Evolutionary conservation across 2,329 filamentous ascomycete species (phyloP).

Genomic region (Aspergillus phoenicis): DNA sequence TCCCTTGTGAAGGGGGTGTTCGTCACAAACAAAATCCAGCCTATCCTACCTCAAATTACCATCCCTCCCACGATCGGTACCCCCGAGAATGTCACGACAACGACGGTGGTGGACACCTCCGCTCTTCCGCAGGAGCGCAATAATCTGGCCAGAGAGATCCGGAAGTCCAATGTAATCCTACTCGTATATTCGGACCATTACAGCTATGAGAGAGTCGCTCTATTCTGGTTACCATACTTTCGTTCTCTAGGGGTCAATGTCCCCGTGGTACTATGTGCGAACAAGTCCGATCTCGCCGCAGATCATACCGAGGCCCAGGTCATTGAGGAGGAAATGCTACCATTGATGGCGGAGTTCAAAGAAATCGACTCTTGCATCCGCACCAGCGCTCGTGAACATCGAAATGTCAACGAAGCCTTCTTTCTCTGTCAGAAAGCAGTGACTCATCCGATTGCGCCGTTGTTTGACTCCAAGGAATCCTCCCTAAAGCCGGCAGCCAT

Average conservation of each 20-base stretch:
- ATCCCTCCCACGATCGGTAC: slow-evolving; percentile 91
- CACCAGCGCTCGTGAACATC: slow-evolving; percentile 86
- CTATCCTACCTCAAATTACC: slow-evolving; percentile 90
- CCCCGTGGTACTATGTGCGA: slow-evolving; percentile 92
- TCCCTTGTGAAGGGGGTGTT: slow-evolving; percentile 97
- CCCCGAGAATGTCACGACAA: slow-evolving; percentile 94
- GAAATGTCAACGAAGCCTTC: slow-evolving; percentile 94
- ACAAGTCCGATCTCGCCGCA: slow-evolving; percentile 87
- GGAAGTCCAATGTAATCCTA: slow-evolving; percentile 95
- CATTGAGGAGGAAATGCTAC: slow-evolving; percentile 95
- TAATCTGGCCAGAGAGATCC: slow-evolving; percentile 87
- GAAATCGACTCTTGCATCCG: slow-evolving; percentile 98
- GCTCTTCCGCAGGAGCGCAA: slow-evolving; percentile 90
- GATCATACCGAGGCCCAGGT: slow-evolving; percentile 79
- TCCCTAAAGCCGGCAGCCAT: slow-evolving; percentile 86
- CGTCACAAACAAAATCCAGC: slow-evolving; percentile 91
- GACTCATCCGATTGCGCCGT: slow-evolving; percentile 91
- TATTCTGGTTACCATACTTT: slow-evolving; percentile 99
- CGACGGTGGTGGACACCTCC: slow-evolving; percentile 89
- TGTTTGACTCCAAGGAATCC: slow-evolving; percentile 94
- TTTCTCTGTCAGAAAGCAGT: slow-evolving; percentile 98
- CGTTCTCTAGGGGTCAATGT: slow-evolving; percentile 98
- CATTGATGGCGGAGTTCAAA: slow-evolving; percentile 97
- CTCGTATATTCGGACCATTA: slow-evolving; percentile 98
- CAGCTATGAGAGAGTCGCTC: slow-evolving; percentile 93